Evolutionary conservation across 192 early-diverging fungal species (phyloP), one percentile per base, ranked within the genome.

Genomic region (Dimargaris verticillata): DNA sequence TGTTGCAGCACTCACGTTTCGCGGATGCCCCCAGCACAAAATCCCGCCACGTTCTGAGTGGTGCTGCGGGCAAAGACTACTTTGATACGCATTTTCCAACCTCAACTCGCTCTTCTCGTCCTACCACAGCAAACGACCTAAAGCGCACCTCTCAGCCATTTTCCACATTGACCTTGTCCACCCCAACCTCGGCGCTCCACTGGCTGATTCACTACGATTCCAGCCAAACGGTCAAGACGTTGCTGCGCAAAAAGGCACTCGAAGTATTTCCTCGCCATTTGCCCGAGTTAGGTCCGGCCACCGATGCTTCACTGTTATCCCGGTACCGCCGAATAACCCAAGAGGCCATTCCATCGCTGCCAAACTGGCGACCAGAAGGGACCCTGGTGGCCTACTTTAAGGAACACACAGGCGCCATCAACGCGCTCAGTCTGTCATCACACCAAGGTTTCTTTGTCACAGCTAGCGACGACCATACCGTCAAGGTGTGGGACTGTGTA

Each of bases 321-420:
- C 44, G 47, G 28, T 17, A 44, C 59, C 65, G 68, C 53, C 58
- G 70, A 20, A 22, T 65, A 25, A 62, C 72, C 38, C 69, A 69
- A 60, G 75, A 72, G 24, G 53, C 68, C 11, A 61, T 64, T 17
- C 53, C 54, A 1, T 64, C 80, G 1, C 64, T 84, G 17, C 64
- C 70, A 18, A 74, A 68, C 44, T 91, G 87, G 87, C 75, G 81
- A 51, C 89, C 88, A 5, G 81, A 87, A 67, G 88, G 82, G 18
- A 83, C 73, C 14, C 64, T 94, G 41, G 80, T 93, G 15, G 88
- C 87, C 12, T 83, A 88, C 60, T 70, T 94, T 20, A 73, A 78
- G 13, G 92, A 97, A 61, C 94, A 97, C 63, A 88, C 80, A 25
- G 83, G 77, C n/a, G 62, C 83, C 1, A 75, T 94, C 18, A 83